A percentile compares a stretch with the other conserved stretches of the same genome.
phyloP scores from a whole-genome alignment of 306 rosid genomes.

The Medicago ruthenica region DNA sequence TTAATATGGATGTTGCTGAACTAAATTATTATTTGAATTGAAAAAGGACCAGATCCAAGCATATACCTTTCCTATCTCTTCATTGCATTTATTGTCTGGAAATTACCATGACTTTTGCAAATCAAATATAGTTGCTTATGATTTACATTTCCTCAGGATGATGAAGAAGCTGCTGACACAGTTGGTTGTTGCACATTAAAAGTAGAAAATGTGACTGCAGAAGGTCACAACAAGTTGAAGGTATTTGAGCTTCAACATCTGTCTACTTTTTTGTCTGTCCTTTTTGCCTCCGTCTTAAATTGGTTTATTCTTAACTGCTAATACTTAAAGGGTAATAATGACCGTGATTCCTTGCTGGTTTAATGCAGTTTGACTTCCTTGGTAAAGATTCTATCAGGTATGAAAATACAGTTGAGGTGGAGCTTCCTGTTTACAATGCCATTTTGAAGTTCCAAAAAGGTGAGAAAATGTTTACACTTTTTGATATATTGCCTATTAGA shows the following conservation, averaged over 20 bases:
- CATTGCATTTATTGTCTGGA: conserved; percentile 9
- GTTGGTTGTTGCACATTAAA: conserved; percentile 98
- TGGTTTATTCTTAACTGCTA: conserved; percentile 27
- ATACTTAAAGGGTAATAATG: conserved; percentile 18
- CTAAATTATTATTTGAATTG: too few relatives aligned
- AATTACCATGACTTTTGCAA: background rate
- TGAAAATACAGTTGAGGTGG: conserved; percentile 90
- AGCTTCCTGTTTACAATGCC: conserved; percentile 88
- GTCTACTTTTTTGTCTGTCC: background rate
- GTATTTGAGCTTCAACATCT: conserved; percentile 48
- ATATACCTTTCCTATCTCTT: background rate
- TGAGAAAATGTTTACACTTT: conserved; percentile 42
- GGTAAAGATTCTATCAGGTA: conserved; percentile 99
- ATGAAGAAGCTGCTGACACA: conserved; percentile 99
- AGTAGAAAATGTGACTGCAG: conserved; percentile 90
- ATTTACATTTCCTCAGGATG: conserved; percentile 67
- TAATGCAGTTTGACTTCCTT: conserved; percentile 90
- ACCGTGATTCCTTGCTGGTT: conserved; percentile 40
- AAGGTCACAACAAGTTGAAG: conserved; percentile 73
- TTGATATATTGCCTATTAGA: conserved; percentile 2
- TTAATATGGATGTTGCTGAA: background rate
- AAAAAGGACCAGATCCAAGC: background rate
- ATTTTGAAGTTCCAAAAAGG: conserved; percentile 82
- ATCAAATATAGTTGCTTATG: conserved; percentile 37
- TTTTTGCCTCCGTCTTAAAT: conserved; percentile 3